Base-by-base conservation (phyloP, 2,329 filamentous ascomycete species). In the Aspergillus sp. region DNA sequence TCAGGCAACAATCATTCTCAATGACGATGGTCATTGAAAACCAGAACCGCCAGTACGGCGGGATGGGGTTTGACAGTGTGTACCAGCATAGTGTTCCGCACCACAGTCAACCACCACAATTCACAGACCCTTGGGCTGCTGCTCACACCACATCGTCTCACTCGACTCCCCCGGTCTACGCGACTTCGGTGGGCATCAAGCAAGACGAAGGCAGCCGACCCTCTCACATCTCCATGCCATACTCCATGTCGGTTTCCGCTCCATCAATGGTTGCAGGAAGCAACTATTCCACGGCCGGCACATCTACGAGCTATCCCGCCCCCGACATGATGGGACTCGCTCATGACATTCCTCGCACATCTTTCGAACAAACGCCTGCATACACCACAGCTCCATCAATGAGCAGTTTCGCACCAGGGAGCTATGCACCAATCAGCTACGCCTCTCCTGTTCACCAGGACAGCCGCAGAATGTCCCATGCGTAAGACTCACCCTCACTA, bases 1-100 rank as follows among this genome's bases (percentile, higher is more conserved):
- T 43, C 22, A 55, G 47, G 57, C 23, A 47, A 61, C 55, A 52
- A 48, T 58, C 68, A 69, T 70, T 68, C 81, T 87, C 79, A 79
- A 97, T 97, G 93, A 95, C 92, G 82, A 96, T 97, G 92, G 91
- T 93, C 79, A 87, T 97, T 83, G 92, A 97, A 82, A 88, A 88
- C 74, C 91, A 93, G 79, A 92, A 94, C 81, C 91, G 88, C 82
- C 87, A 87, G 77, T 91, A 90, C 81, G 91, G 86, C 74, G 86
- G 85, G 76, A 85, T 96, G 82, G 88, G 87, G 78, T 95, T 94
- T 83, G 91, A 94, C 79, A 85, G 87, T 77, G 88, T 93, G 84
- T 88, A 91, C 76, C 84, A 82, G 74, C 84, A 79, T 77, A 84
- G 87, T 72, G 87, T 91, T 85, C 86, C 89, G 72, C 82, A 80